phyloP scores from a whole-genome alignment of 495 filamentous ascomycete genomes.

The Patellaria atrata region DNA sequence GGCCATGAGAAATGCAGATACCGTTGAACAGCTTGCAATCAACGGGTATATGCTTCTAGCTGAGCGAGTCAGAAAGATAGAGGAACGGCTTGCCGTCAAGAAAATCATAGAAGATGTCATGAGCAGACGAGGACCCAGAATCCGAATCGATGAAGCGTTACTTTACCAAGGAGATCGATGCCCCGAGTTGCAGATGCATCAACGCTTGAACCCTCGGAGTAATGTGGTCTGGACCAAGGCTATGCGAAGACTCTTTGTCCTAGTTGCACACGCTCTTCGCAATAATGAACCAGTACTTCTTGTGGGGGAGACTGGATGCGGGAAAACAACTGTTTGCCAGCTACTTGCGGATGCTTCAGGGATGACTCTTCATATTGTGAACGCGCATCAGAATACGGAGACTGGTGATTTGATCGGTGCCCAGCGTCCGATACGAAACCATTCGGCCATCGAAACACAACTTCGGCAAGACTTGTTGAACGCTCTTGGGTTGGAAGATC shows the following conservation, averaged over 20 bases:
- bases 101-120: slow-evolving; percentile 83
- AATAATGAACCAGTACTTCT: slow-evolving; percentile 91
- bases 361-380: slow-evolving; percentile 70
- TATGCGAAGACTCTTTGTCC: slow-evolving; percentile 77
- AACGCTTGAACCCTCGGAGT: slow-evolving; percentile 31
- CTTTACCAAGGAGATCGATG: slow-evolving; percentile 49
- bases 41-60: slow-evolving; percentile 94
- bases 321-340: slow-evolving; percentile 94
- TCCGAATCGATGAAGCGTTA: slow-evolving; percentile 54
- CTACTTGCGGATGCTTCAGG: slow-evolving; percentile 67
- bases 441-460: slow-evolving; percentile 50
- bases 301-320: slow-evolving; percentile 92
- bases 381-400: slow-evolving; percentile 94
- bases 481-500: slow-evolving; percentile 24
- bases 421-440: slow-evolving; percentile 79
- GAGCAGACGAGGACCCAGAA: slow-evolving; percentile 37
- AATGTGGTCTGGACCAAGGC: slow-evolving; percentile 86
- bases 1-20: slow-evolving; percentile 77
- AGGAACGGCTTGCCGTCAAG: slow-evolving; percentile 74
- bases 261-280: slow-evolving; percentile 69
- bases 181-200: slow-evolving; percentile 40
- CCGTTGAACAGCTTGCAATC: slow-evolving; percentile 71
- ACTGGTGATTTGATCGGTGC: slow-evolving; percentile 95
- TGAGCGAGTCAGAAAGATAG: slow-evolving; percentile 81
- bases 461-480: slow-evolving; percentile 47